Evolutionary conservation across 805 yeast genomes (phyloP).

Genomic region (Metschnikowia gruessii): DNA sequence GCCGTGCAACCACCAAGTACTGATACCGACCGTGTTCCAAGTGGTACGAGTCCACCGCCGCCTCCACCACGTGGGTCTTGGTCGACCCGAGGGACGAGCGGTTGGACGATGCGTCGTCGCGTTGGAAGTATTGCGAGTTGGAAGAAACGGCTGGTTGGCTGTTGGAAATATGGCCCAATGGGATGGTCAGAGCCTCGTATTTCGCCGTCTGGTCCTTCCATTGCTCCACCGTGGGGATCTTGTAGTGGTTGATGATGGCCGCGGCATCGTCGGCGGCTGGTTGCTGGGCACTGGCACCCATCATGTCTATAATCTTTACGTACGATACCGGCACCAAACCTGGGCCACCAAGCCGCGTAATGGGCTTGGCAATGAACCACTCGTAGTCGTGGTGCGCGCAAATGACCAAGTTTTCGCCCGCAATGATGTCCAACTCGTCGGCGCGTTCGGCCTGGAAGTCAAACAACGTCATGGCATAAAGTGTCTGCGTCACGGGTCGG

Average conservation of each 20-base stretch:
- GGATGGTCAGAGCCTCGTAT: constrained; percentile 87
- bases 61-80: constrained; percentile 48
- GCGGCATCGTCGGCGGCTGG: constrained; percentile 44
- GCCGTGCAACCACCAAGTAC: constrained; percentile 68
- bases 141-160: constrained; percentile 28
- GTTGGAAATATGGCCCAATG: constrained; percentile 51
- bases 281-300: constrained; percentile 26
- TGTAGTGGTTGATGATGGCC: constrained; percentile 57
- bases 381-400: constrained; percentile 96
- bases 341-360: constrained; percentile 93
- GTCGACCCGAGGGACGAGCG: constrained; percentile 33
- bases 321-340: constrained; percentile 92
- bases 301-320: constrained; percentile 79
- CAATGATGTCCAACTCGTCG: constrained; percentile 80
- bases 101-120: constrained; percentile 22
- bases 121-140: constrained; percentile 38
- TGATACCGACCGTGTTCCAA: constrained; percentile 86
- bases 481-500: constrained; percentile 39
- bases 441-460: constrained; percentile 79
- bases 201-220: constrained; percentile 92
- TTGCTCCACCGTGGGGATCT: constrained; percentile 88
- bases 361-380: constrained; percentile 98
- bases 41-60: constrained; percentile 75
- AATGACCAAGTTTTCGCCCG: constrained; percentile 86
- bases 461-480: constrained; percentile 83